Percentiles rank a stretch among this genome's conserved stretches.
Evolutionary conservation across 1,284 basidiomycete species (phyloP).

Genomic region (Rhizoctonia solani): DNA sequence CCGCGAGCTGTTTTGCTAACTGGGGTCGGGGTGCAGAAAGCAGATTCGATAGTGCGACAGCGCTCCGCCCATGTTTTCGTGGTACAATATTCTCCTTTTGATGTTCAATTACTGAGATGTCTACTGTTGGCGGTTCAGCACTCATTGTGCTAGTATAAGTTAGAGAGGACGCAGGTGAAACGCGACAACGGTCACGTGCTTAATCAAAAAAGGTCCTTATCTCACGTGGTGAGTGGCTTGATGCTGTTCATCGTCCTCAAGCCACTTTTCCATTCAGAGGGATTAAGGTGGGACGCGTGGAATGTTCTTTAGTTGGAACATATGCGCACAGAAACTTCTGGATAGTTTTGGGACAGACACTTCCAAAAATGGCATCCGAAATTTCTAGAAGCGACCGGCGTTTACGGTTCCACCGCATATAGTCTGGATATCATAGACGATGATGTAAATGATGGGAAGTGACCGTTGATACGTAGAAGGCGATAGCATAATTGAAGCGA

Average conservation of each 20-base stretch:
- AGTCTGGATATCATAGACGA: neutral
- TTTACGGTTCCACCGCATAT: neutral
- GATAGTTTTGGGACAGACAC: neutral
- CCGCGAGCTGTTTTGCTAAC: slow-evolving; percentile 48
- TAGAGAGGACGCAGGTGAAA: neutral
- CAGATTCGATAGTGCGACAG: slow-evolving; percentile 54
- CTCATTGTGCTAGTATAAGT: slow-evolving; percentile 8
- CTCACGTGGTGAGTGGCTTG: neutral
- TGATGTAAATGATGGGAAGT: neutral
- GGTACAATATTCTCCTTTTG: slow-evolving; percentile 66
- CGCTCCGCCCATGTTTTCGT: slow-evolving; percentile 55
- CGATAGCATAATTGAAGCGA: neutral
- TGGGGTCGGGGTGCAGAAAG: slow-evolving; percentile 47
- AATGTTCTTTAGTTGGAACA: neutral
- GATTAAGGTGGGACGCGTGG: neutral
- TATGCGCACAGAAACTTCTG: neutral
- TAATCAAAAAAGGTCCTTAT: neutral
- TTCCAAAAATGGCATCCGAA: slow-evolving; percentile 3
- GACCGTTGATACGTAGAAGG: neutral
- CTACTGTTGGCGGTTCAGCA: slow-evolving; percentile 44
- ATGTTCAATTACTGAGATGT: slow-evolving; percentile 53
- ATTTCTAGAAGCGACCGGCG: slow-evolving; percentile 34
- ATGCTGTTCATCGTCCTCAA: too few species aligned
- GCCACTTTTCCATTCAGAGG: too few species aligned
- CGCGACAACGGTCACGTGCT: slow-evolving; percentile 25